These are phyloP conservation scores for Vigna mungo DNA, from an alignment of 306 rosid genomes.

Conservation along the genomic window DNA sequence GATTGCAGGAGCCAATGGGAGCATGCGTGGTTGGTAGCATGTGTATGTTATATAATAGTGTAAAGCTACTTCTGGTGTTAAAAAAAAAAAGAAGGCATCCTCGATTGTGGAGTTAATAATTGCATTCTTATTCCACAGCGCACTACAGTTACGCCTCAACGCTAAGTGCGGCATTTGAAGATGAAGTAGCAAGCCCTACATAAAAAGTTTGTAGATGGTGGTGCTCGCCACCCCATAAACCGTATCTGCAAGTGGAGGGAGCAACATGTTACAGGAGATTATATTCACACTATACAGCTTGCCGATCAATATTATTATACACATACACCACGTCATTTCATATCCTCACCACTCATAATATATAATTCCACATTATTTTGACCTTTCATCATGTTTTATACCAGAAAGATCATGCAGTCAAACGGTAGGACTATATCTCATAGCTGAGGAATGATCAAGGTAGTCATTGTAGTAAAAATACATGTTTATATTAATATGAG, in stretches of 20 bases:
- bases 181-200: neutral
- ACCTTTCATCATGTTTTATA: neutral
- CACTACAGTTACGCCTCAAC: neutral
- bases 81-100: too few relatives aligned
- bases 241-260: neutral
- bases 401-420: too few relatives aligned
- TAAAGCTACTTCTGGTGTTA: neutral
- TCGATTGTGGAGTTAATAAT: neutral
- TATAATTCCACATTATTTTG: neutral
- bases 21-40: neutral
- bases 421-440: too few relatives aligned
- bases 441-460: too few relatives aligned
- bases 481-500: too few relatives aligned
- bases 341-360: too few relatives aligned
- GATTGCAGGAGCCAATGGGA: too few relatives aligned
- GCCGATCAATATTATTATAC: neutral
- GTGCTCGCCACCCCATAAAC: neutral
- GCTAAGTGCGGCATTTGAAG: too few relatives aligned
- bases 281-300: neutral
- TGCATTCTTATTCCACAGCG: slow-evolving; percentile 36
- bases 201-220: neutral
- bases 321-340: neutral
- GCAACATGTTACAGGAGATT: neutral
- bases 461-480: too few relatives aligned
- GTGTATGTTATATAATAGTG: too few relatives aligned